phyloP scores from a whole-genome alignment of 2,329 filamentous ascomycete genomes.

The Ascomycota sp. region DNA sequence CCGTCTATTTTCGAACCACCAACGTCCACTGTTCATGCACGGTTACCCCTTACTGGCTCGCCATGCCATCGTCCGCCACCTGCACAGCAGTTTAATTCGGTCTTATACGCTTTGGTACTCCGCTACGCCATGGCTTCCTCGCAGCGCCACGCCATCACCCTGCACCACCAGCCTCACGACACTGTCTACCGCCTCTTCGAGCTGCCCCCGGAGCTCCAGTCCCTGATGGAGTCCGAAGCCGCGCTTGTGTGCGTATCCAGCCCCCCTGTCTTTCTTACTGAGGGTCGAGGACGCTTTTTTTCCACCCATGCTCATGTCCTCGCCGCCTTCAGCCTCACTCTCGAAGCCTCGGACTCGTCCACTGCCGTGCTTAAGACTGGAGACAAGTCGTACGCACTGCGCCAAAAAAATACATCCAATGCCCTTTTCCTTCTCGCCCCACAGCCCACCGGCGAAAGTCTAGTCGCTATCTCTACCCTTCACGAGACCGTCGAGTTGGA shows the following conservation, averaged over 20 bases:
- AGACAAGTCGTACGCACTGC: conserved; percentile 31
- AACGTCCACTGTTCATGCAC: no score
- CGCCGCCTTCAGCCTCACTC: conserved; percentile 18
- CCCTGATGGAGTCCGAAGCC: conserved; percentile 28
- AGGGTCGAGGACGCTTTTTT: no score
- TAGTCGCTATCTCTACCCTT: conserved; percentile 30
- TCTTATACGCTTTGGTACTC: no score
- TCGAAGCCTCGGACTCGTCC: conserved; percentile 24
- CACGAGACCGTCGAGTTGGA: conserved; percentile 41
- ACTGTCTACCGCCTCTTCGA: conserved; percentile 37
- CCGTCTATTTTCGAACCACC: no score
- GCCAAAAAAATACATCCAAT: conserved; percentile 46
- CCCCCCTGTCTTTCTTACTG: not conserved
- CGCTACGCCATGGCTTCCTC: no score
- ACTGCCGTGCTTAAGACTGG: conserved; percentile 28
- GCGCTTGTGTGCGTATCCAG: conserved; percentile 25
- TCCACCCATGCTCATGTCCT: not conserved
- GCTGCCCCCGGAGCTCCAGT: conserved; percentile 34
- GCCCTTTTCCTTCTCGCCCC: conserved; percentile 33
- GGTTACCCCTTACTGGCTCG: no score
- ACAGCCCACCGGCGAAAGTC: conserved; percentile 9
- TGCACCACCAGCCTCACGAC: conserved; percentile 25
- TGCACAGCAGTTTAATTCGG: no score
- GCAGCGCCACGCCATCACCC: conserved; percentile 14
- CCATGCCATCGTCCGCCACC: no score